A percentile compares a stretch with the other conserved stretches of the same genome.
Evolutionary conservation across 2,329 filamentous ascomycete species (phyloP).

Genomic region (Diaporthe destruens): DNA sequence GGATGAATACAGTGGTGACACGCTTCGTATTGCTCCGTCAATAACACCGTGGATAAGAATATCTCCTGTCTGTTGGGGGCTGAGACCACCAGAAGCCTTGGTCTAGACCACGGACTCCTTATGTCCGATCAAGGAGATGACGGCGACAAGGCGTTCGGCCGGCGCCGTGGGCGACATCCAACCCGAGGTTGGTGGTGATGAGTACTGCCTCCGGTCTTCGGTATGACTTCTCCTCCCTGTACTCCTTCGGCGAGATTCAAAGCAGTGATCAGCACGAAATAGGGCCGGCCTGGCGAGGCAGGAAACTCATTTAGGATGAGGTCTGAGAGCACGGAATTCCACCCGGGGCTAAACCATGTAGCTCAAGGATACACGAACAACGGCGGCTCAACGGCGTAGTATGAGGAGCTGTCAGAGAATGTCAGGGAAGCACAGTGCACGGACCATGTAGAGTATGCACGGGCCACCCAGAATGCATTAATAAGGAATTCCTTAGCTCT

Average conservation of each 20-base stretch:
- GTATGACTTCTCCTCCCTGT: not conserved
- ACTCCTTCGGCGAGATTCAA: not conserved
- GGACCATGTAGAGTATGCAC: no score
- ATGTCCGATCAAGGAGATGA: conserved; percentile 3
- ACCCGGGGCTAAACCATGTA: conserved; percentile 22
- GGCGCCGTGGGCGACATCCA: conserved; percentile 24
- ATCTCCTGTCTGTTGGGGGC: not conserved
- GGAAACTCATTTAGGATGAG: not conserved
- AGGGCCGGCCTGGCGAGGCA: conserved; percentile 13
- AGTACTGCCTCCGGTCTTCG: not conserved
- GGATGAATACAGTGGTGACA: not conserved
- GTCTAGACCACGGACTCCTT: not conserved
- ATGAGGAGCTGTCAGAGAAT: conserved; percentile 8
- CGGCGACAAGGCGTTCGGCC: not conserved
- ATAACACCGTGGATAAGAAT: not conserved
- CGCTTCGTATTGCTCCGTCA: not conserved
- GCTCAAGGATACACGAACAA: conserved; percentile 32
- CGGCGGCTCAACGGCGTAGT: conserved; percentile 33
- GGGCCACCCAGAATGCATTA: no score
- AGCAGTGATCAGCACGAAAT: not conserved
- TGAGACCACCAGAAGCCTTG: conserved; percentile 13
- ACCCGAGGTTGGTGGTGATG: not conserved
- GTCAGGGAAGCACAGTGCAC: no score
- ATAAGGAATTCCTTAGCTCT: no score
- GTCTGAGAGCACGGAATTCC: conserved; percentile 15